Evolutionary conservation across 371 early-diverging fungal species (phyloP).

Genomic region (Haplosporangium sp.): DNA sequence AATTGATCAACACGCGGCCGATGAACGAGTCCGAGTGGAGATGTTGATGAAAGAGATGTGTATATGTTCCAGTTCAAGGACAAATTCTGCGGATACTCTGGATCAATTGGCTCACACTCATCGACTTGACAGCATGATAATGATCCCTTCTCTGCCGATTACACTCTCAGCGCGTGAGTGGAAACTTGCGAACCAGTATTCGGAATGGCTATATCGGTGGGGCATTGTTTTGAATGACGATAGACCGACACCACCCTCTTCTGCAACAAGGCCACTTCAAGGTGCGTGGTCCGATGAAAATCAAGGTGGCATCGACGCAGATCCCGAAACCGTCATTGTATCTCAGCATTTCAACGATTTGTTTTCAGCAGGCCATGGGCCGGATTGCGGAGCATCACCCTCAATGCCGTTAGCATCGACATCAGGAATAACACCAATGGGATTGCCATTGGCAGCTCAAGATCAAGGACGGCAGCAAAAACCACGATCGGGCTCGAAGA

Average conservation of each 20-base stretch:
- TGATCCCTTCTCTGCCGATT: slow-evolving; percentile 65
- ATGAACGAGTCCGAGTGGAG: slow-evolving; percentile 84
- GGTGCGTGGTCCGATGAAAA: not conserved
- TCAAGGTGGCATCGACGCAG: not conserved
- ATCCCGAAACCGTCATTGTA: slow-evolving; percentile 19
- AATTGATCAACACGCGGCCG: slow-evolving; percentile 90
- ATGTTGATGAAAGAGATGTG: slow-evolving; percentile 57
- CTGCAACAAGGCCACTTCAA: no score
- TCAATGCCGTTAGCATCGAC: no score
- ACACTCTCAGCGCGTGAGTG: slow-evolving; percentile 59
- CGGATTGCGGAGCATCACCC: no score
- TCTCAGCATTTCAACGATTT: slow-evolving; percentile 48
- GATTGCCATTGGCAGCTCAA: no score
- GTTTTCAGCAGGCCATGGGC: no score
- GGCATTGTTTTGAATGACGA: slow-evolving; percentile 61
- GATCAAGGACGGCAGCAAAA: not conserved
- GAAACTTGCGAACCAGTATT: slow-evolving; percentile 40
- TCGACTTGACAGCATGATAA: slow-evolving; percentile 53
- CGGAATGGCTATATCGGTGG: slow-evolving; percentile 63
- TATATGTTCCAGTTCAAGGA: slow-evolving; percentile 8
- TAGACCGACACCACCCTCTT: not conserved
- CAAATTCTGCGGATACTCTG: not conserved
- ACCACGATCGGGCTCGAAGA: not conserved
- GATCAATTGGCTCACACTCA: slow-evolving; percentile 2
- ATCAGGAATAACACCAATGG: no score